phyloP scores from a whole-genome alignment of 2,329 filamentous ascomycete species.

The Phialophora verrucosa region DNA sequence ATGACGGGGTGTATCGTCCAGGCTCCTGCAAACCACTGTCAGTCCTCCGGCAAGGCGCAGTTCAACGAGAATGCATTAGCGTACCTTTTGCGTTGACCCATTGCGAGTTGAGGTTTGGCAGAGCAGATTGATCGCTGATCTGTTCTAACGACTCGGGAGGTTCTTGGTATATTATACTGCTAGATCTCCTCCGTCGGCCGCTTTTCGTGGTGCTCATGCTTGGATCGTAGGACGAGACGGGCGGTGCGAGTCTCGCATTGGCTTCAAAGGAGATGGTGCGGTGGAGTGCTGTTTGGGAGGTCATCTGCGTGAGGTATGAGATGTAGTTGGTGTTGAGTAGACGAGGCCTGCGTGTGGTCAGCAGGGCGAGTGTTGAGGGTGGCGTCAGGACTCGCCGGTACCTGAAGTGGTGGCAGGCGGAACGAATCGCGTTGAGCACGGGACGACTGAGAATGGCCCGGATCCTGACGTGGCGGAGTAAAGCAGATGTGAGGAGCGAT shows the following conservation, averaged over 20 bases:
- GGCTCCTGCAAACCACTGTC: constrained; percentile 67
- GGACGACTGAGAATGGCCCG: constrained; percentile 23
- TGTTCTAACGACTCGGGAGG: constrained; percentile 96
- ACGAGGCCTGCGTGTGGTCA: constrained; percentile 9
- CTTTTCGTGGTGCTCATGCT: constrained; percentile 68
- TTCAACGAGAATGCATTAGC: constrained; percentile 38
- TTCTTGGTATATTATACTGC: constrained; percentile 98
- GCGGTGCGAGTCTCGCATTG: constrained; percentile 71
- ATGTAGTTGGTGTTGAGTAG: not conserved
- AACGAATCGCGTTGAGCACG: constrained; percentile 22
- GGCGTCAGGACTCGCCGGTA: constrained; percentile 15
- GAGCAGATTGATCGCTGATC: constrained; percentile 91
- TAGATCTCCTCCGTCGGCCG: constrained; percentile 88
- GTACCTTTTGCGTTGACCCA: constrained; percentile 99
- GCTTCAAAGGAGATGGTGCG: constrained; percentile 91
- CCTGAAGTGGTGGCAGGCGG: constrained; percentile 14
- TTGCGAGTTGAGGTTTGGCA: constrained; percentile 95
- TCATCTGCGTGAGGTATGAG: constrained; percentile 25
- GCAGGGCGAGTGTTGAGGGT: constrained; percentile 14
- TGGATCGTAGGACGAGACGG: constrained; percentile 56
- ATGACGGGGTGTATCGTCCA: constrained; percentile 97
- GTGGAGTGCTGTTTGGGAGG: constrained; percentile 73
- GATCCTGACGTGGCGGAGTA: constrained; percentile 9
- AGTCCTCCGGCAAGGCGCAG: constrained; percentile 21
- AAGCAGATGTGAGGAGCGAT: constrained; percentile 21